phyloP scores from a whole-genome alignment of 2,329 filamentous ascomycete genomes.

The Colletotrichum camelliae region DNA sequence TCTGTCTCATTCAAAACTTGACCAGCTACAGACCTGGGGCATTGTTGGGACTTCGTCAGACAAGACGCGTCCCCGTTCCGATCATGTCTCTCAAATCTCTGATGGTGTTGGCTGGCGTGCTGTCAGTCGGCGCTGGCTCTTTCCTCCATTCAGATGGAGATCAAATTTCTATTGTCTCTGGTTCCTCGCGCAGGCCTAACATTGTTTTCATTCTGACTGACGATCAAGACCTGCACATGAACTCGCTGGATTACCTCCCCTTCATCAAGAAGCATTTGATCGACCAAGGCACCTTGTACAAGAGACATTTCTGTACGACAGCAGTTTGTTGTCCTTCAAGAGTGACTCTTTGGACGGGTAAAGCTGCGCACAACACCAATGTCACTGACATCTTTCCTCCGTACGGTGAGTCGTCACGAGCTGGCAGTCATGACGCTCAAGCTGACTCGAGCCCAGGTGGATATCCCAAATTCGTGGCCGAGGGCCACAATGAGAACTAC shows the following conservation, averaged over 20 bases:
- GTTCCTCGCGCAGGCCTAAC: conserved; percentile 44
- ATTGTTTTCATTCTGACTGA: conserved; percentile 70
- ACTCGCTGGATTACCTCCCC: conserved; percentile 64
- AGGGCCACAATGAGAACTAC: conserved; percentile 53
- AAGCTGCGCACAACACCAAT: conserved; percentile 73
- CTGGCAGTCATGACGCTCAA: not conserved
- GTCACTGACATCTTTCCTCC: conserved; percentile 63
- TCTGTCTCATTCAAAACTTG: not conserved
- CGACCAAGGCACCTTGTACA: conserved; percentile 61
- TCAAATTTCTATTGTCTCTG: not conserved
- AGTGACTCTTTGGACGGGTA: conserved; percentile 65
- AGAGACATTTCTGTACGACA: conserved; percentile 67
- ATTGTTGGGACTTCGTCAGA: not conserved
- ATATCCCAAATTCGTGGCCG: conserved; percentile 54
- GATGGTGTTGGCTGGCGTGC: not conserved
- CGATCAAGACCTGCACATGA: conserved; percentile 67
- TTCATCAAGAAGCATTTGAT: conserved; percentile 57
- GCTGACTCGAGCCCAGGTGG: conserved; percentile 27
- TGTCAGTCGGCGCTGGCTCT: not conserved
- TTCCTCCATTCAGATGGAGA: not conserved
- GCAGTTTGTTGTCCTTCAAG: conserved; percentile 69
- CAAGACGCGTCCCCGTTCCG: not conserved
- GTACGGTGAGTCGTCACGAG: not conserved
- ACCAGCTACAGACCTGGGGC: not conserved
- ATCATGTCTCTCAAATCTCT: not conserved